Conservation (phyloP, 2,329 filamentous ascomycete species). For the Ophiostoma quercus region DNA sequence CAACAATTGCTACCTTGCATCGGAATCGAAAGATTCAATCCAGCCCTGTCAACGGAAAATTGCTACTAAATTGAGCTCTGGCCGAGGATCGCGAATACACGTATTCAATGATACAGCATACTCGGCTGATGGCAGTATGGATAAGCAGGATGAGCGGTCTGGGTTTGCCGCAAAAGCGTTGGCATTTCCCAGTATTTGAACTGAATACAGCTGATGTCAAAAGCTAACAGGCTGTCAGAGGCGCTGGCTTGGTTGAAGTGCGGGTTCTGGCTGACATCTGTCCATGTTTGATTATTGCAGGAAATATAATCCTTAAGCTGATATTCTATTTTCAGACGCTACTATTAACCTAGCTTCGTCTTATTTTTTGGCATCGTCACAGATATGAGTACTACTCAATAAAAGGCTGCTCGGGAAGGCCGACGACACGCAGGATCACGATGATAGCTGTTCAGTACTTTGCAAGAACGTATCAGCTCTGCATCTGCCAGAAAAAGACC, state of each 20-base stretch:
- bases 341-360: neutral
- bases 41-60: neutral
- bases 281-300: neutral
- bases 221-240: neutral
- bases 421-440: neutral
- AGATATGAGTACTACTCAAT: neutral
- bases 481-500: neutral
- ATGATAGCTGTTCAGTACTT: neutral
- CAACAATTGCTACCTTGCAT: too few relatives aligned
- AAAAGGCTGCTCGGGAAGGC: neutral
- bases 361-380: neutral
- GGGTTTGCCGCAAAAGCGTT: neutral
- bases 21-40: too few relatives aligned
- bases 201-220: neutral
- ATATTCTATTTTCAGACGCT: neutral
- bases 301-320: too few relatives aligned
- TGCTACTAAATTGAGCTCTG: neutral
- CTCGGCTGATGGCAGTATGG: neutral
- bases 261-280: neutral
- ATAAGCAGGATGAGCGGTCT: neutral
- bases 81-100: neutral
- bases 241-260: neutral
- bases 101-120: neutral
- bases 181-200: neutral
- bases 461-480: neutral